Conservation (phyloP, 768 basidiomycete species). For the Kwoniella bestiolae region DNA sequence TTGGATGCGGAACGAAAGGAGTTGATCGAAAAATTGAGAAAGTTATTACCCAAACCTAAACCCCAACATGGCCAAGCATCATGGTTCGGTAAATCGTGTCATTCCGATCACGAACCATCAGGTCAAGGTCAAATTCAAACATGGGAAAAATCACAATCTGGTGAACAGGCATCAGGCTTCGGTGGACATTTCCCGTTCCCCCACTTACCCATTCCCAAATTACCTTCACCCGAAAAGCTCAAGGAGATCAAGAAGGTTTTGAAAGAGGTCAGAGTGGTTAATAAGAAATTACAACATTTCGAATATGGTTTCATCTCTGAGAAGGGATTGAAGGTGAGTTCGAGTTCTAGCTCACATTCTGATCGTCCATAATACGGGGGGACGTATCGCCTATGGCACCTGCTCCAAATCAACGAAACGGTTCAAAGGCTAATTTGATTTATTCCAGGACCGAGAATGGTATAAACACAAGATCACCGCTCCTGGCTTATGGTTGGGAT, state of each 20-base stretch:
- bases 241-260: constrained; percentile 53
- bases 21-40: constrained; percentile 38
- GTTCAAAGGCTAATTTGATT: too few relatives aligned
- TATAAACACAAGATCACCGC: constrained; percentile 57
- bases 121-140: constrained; percentile 1
- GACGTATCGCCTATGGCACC: too few relatives aligned
- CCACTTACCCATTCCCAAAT: constrained; percentile 8
- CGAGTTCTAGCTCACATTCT: not conserved
- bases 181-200: not conserved
- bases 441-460: constrained; percentile 57
- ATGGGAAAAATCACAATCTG: not conserved
- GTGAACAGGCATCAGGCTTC: too few relatives aligned
- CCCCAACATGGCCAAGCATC: not conserved
- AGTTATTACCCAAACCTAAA: constrained; percentile 44
- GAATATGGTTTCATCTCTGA: constrained; percentile 56
- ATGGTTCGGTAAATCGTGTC: not conserved
- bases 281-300: constrained; percentile 51
- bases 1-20: constrained; percentile 51
- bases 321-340: constrained; percentile 49
- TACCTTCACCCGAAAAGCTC: constrained; percentile 29
- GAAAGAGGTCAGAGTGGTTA: constrained; percentile 52
- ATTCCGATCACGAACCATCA: not conserved
- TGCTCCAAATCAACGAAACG: too few relatives aligned
- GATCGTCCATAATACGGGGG: too few relatives aligned
- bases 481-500: constrained; percentile 56